Evolutionary conservation across 495 filamentous ascomycete species (phyloP), one percentile per base, ranked within the genome.

Genomic region (Paragyromitra xinjiangensis): DNA sequence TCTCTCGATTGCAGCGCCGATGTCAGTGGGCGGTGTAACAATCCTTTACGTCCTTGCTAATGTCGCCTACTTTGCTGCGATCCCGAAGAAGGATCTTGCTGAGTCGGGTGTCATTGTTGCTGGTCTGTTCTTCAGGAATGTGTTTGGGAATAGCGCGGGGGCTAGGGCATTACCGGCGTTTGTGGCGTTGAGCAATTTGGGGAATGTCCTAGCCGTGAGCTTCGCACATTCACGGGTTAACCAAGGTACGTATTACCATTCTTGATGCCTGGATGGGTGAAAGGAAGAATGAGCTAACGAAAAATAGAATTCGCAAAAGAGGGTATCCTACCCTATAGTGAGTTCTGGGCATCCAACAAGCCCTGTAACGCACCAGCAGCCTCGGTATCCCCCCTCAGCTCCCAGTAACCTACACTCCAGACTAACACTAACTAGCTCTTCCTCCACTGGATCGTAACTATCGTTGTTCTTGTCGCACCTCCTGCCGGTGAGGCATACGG

Each of bases 1-100:
- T 0, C 85, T 92, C 72, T 86, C 88, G 76, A 87, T 89, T 64
- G 91, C 90, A 1, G 91, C 89, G 0, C 90, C 89, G 0, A 74
- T 90, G 29, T 91, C 90, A 14, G 86, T 92, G 22, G 86, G 83
- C 34, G 85, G 86, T 8, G 90, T 92, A 29, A 87, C 88, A 0
- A 83, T 92, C 37, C 83, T 92, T 0, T 92, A 92, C 83, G 89
- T 92, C 83, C 81, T 92, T 29, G 88, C 87, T 79, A 92, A 93
- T 83, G 88, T 93, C 62, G 90, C 91, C 69, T 93, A 92, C 82
- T 92, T 92, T 73, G 89, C 89, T 4, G 91, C 89, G 0, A 89
- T 92, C 6, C 86, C 89, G 24, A 89, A 89, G 73, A 85, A 87
- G 19, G 89, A 92, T 61, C 88, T 92, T 77, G 83, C 89, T 8